These are phyloP conservation scores for Macadamia integrifolia DNA, from an alignment of 164 flowering plant genomes.

Conservation along the genomic window DNA sequence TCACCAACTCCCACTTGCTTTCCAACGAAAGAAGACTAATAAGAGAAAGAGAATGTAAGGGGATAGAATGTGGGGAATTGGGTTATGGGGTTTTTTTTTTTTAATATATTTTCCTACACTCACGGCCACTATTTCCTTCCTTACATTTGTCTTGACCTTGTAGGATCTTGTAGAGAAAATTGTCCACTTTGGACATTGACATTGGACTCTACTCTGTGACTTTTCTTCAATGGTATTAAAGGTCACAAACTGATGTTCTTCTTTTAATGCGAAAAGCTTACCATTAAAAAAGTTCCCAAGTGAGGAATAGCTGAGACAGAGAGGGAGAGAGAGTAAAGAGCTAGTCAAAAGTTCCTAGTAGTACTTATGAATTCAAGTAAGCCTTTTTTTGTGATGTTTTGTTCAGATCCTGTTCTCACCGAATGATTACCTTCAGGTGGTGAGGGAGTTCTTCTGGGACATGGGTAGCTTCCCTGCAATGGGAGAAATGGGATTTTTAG, in stretches of 20 bases:
- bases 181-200: slow-evolving; percentile 21
- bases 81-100: neutral
- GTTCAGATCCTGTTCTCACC: slow-evolving; percentile 4
- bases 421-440: slow-evolving; percentile 6
- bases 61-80: slow-evolving; percentile 24
- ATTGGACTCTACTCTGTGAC: slow-evolving; percentile 9
- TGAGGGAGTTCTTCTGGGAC: slow-evolving; percentile 2
- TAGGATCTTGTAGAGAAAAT: slow-evolving; percentile 13
- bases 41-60: neutral
- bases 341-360: slow-evolving; percentile 23
- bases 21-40: slow-evolving; percentile 28
- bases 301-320: neutral
- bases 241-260: slow-evolving; percentile 30
- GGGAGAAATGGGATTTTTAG: slow-evolving; percentile 18
- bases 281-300: slow-evolving; percentile 16
- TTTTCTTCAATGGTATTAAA: slow-evolving; percentile 18
- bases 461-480: slow-evolving; percentile 13
- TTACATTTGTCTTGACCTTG: slow-evolving; percentile 9
- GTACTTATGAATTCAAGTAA: neutral
- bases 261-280: slow-evolving; percentile 44
- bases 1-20: slow-evolving; percentile 75
- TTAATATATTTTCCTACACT: neutral
- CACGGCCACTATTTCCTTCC: slow-evolving; percentile 13
- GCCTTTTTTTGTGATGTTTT: slow-evolving; percentile 8
- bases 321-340: neutral